These are phyloP conservation scores for Kwoniella mangroviensis DNA, from an alignment of 768 basidiomycete species.

Conservation along the genomic window DNA sequence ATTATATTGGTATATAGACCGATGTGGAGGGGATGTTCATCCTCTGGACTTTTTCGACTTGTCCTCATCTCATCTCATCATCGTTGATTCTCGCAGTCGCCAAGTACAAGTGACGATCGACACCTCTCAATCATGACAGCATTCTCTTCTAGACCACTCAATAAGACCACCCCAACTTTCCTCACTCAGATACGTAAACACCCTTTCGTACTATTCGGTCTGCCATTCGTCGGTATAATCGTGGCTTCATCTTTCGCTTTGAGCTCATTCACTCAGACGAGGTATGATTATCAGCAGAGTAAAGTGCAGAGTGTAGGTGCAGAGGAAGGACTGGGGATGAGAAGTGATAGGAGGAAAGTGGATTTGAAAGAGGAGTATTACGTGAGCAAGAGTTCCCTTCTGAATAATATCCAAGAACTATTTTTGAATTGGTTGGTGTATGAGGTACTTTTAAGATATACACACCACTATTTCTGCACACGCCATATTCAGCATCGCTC, in stretches of 20 bases:
- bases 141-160: slow-evolving; percentile 47
- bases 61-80: background rate
- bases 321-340: slow-evolving; percentile 52
- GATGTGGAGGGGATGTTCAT: background rate
- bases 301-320: slow-evolving; percentile 34
- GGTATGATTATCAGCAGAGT: slow-evolving; percentile 77
- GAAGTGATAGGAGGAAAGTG: slow-evolving; percentile 63
- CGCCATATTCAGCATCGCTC: no score
- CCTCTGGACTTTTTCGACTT: no score
- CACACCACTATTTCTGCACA: no score
- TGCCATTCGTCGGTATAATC: slow-evolving; percentile 83
- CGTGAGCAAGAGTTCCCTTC: no score
- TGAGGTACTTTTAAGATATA: no score
- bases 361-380: slow-evolving; percentile 96
- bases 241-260: slow-evolving; percentile 86
- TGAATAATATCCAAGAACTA: no score
- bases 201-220: slow-evolving; percentile 69
- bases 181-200: slow-evolving; percentile 39
- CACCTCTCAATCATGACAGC: slow-evolving; percentile 32
- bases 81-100: background rate
- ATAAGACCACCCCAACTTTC: slow-evolving; percentile 27
- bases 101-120: background rate
- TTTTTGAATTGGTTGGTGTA: no score
- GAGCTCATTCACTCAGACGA: slow-evolving; percentile 79
- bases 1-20: no score